Evolutionary conservation across 345 rosid genomes (phyloP), one percentile per base, ranked within the genome.

Genomic region (Pistacia integerrima): DNA sequence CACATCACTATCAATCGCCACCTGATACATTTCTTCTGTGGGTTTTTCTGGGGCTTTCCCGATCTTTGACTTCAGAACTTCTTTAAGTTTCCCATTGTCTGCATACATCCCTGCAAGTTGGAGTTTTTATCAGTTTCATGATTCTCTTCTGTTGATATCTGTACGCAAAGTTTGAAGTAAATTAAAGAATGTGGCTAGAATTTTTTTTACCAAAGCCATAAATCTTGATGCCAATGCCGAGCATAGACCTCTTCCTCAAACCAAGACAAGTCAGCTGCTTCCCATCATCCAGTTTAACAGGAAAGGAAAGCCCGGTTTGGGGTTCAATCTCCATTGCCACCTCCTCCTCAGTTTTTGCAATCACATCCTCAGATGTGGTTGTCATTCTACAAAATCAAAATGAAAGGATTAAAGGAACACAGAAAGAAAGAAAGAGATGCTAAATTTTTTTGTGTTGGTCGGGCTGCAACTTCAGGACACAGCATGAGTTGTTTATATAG

Each of bases 281-380:
- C 81, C 88, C 93, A 73, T 86, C 87, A 81, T 74, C 84, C 79
- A 83, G 48, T 79, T 72, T 79, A 49, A 87, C 87, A 0, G 88
- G 90, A 70, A 84, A 89, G 0, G 90, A 69, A 57, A 85, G 46
- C 51, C 88, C 88, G 1, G 87, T 83, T 64, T 84, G 86, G 3
- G 87, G 85, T 78, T 89, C 91, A 18, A 83, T 78, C 70, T 83
- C 87, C 28, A 78, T 84, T 5, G 83, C 77, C 18, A 82, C 81
- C 72, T 80, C 83, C 74, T 80, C 80, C 68, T 81, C 74, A 18
- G 74, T 69, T 74, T 51, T 78, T 75, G 83, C 73, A 38, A 30
- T 70, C 22, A 33, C 77, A 67, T 74, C 60, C 78, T 78, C 85
- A 48, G 76, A 66, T 33, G 44, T 63, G 22, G 70, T 62, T 56